These are phyloP conservation scores for Aspergillus fumigatus DNA, from an alignment of 2,329 filamentous ascomycete species.

Conservation along the genomic window DNA sequence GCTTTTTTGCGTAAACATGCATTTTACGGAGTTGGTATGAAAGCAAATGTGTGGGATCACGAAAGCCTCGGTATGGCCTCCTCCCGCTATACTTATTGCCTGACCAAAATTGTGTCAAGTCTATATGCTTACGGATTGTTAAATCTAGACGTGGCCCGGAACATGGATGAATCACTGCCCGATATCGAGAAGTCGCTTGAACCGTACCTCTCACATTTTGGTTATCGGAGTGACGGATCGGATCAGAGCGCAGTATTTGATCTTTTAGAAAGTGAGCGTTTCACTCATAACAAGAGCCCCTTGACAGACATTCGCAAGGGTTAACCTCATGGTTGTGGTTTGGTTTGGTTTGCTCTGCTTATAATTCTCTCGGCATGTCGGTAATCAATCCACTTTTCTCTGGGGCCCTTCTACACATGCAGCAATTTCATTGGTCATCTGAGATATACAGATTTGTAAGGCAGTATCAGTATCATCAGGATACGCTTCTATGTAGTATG, in stretches of 20 bases:
- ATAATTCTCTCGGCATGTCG: neutral
- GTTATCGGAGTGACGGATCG: slow-evolving; percentile 31
- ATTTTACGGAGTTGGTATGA: slow-evolving; percentile 97
- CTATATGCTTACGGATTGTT: slow-evolving; percentile 6
- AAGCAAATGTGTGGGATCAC: slow-evolving; percentile 94
- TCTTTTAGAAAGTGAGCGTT: slow-evolving; percentile 34
- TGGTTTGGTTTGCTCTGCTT: neutral
- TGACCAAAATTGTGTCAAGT: neutral
- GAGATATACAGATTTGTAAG: too few species aligned
- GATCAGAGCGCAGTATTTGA: slow-evolving; percentile 27
- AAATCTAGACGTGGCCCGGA: slow-evolving; percentile 36
- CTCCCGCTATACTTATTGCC: neutral
- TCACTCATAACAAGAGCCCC: slow-evolving; percentile 32
- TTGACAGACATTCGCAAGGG: slow-evolving; percentile 29
- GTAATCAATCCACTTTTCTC: too few species aligned
- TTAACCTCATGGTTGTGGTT: slow-evolving; percentile 4
- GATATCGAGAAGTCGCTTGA: slow-evolving; percentile 39
- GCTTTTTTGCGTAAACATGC: slow-evolving; percentile 88
- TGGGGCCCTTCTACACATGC: too few species aligned
- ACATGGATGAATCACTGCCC: slow-evolving; percentile 35
- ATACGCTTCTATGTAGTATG: too few species aligned
- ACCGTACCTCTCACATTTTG: slow-evolving; percentile 39
- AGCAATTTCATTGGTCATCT: too few species aligned
- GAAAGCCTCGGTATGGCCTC: slow-evolving; percentile 60
- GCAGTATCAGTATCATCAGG: too few species aligned